Conservation (phyloP, 345 rosid species). For the Ceriops tagal region DNA sequence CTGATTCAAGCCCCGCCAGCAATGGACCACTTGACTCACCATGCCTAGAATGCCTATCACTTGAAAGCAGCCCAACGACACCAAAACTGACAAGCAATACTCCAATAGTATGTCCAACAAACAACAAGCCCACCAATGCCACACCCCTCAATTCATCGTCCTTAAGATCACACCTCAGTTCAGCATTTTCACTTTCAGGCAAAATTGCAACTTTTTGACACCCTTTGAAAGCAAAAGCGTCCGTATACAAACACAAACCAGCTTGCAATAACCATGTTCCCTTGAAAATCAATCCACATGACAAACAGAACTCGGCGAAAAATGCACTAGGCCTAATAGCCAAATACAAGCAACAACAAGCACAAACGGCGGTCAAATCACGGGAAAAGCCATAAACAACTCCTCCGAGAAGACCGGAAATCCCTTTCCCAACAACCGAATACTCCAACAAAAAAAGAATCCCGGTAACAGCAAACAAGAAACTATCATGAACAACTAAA, state of each 20-base stretch:
- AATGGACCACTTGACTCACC: slow-evolving; percentile 44
- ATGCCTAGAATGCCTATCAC: slow-evolving; percentile 29
- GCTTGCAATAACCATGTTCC: slow-evolving; percentile 57
- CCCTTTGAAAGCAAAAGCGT: slow-evolving; percentile 43
- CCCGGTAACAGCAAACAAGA: slow-evolving; percentile 29
- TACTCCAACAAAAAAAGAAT: slow-evolving; percentile 45
- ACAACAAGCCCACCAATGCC: slow-evolving; percentile 51
- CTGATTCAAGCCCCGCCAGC: slow-evolving; percentile 39
- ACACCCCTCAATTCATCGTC: slow-evolving; percentile 52
- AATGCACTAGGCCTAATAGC: slow-evolving; percentile 44
- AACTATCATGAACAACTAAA: slow-evolving; percentile 26
- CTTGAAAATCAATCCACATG: slow-evolving; percentile 45
- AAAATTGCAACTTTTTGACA: slow-evolving; percentile 31
- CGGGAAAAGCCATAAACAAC: slow-evolving; percentile 37
- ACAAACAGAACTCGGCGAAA: slow-evolving; percentile 46
- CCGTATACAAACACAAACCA: slow-evolving; percentile 46
- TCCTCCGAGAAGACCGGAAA: slow-evolving; percentile 30
- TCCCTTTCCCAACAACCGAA: slow-evolving; percentile 37
- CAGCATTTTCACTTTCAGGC: slow-evolving; percentile 28
- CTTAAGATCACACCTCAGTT: slow-evolving; percentile 46
- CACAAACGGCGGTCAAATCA: slow-evolving; percentile 45
- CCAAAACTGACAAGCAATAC: slow-evolving; percentile 33
- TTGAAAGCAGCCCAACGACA: slow-evolving; percentile 36
- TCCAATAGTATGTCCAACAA: slow-evolving; percentile 44
- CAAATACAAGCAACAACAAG: slow-evolving; percentile 45